These are phyloP conservation scores for Plectranthus barbatus DNA, from an alignment of 257 asterid genomes.

Conservation along the genomic window DNA sequence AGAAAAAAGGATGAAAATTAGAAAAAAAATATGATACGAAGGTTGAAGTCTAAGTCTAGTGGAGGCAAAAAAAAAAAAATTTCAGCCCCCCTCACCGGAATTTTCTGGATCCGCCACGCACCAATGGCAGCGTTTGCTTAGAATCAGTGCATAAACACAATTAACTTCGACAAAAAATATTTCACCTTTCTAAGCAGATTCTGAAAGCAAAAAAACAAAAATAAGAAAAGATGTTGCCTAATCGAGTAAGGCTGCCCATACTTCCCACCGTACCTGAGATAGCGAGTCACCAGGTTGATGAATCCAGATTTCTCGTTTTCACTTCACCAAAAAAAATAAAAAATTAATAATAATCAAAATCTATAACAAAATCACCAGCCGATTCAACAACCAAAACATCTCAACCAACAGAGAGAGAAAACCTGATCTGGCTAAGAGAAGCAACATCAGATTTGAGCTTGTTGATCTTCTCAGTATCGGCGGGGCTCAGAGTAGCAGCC, in stretches of 20 bases:
- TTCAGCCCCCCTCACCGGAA: no score
- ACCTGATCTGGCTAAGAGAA: constrained; percentile 74
- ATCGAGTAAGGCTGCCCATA: not conserved
- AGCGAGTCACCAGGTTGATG: constrained; percentile 69
- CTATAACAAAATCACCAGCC: no score
- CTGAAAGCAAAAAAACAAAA: not conserved
- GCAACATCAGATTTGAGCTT: constrained; percentile 60
- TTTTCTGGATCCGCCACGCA: no score
- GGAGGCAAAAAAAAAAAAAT: no score
- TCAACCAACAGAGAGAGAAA: not conserved
- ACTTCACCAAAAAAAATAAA: constrained; percentile 21
- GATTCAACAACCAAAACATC: not conserved
- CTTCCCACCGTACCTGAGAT: constrained; percentile 53
- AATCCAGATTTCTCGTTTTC: constrained; percentile 86
- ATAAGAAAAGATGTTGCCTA: not conserved
- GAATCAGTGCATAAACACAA: not conserved
- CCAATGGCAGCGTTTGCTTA: constrained; percentile 6
- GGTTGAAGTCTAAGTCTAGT: no score
- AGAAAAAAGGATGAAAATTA: no score
- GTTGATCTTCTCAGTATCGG: constrained; percentile 58
- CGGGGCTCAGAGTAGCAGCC: constrained; percentile 31
- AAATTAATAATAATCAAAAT: no score
- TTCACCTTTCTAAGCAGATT: not conserved
- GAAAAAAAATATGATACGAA: no score
- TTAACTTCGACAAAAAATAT: not conserved